Conservation (phyloP, 1,284 basidiomycete species). For the Flammula alnicola region DNA sequence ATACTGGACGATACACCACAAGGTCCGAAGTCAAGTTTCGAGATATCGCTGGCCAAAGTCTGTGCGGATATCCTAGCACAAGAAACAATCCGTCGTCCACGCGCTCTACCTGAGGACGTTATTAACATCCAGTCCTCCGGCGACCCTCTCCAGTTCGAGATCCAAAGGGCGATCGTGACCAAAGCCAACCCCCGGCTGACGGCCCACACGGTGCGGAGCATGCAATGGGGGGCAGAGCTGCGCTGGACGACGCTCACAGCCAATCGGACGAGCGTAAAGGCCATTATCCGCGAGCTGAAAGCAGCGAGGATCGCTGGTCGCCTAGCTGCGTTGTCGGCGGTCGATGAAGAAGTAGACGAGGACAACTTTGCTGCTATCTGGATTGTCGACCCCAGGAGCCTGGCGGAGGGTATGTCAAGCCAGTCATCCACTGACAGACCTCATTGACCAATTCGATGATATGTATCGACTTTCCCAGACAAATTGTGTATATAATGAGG, state of each 20-base stretch:
- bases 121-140: neutral
- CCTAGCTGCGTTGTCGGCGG: conserved; percentile 21
- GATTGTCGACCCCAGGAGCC: conserved; percentile 75
- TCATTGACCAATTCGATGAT: too few relatives aligned
- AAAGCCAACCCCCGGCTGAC: conserved; percentile 64
- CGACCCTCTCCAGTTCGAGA: conserved; percentile 33
- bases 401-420: conserved; percentile 72
- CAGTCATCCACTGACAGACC: too few relatives aligned
- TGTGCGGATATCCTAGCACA: conserved; percentile 57
- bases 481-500: too few relatives aligned
- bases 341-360: conserved; percentile 14
- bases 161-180: conserved; percentile 56
- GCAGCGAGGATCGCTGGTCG: conserved; percentile 35
- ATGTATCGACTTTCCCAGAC: too few relatives aligned
- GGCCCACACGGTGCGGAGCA: conserved; percentile 70
- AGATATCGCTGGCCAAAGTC: conserved; percentile 46
- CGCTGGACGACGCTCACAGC: conserved; percentile 85
- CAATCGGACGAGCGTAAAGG: conserved; percentile 76
- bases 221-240: conserved; percentile 67
- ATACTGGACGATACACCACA: conserved; percentile 1
- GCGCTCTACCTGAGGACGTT: conserved; percentile 29
- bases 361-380: conserved; percentile 58
- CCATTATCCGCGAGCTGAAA: conserved; percentile 66
- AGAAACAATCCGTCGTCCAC: conserved; percentile 42
- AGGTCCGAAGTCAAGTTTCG: conserved; percentile 11